Conservation (phyloP, 345 rosid species). For the rapeseed (Brassica napus) region Da-Ae NC_063443.1:10749001-10749500, state of each 20-base stretch:
- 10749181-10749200: background rate
- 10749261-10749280: background rate
- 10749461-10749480: conserved; percentile 6
- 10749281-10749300: background rate
- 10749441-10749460: conserved; percentile 11
- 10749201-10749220: background rate
- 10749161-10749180: conserved; percentile 47
- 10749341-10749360: background rate
- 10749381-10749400: background rate
- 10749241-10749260: conserved; percentile 1
- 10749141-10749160: conserved; percentile 82
- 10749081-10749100: conserved; percentile 66
- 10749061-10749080: conserved; percentile 67
- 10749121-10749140: conserved; percentile 58
- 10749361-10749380: background rate
- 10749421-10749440: background rate
- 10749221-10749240: background rate
- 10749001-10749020: conserved; percentile 48
- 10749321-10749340: background rate
- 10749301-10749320: background rate
- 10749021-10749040: conserved; percentile 41
- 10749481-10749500: background rate
- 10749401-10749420: background rate
- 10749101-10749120: conserved; percentile 75
- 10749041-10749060: conserved; percentile 59